These are phyloP conservation scores for Phytopythium ostracodes DNA, from an alignment of 352 stramenopile genomes.

Conservation along the genomic window DNA sequence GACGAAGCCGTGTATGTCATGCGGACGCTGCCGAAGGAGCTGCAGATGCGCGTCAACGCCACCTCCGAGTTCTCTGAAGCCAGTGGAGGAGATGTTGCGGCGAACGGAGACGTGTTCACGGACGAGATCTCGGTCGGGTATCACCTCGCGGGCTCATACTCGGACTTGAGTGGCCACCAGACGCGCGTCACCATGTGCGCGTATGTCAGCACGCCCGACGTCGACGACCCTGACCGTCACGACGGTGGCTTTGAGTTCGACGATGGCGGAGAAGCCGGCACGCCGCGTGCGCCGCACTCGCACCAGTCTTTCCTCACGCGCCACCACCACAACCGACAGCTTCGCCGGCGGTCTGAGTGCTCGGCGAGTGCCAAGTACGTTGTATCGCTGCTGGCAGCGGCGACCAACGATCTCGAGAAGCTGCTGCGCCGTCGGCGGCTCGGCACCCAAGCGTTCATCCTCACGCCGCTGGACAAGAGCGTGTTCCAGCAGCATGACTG, in stretches of 20 bases:
- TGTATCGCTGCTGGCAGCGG: conserved; percentile 42
- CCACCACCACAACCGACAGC: conserved; percentile 6
- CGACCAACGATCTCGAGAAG: conserved; percentile 47
- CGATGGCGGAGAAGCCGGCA: neutral
- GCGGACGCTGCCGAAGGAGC: conserved; percentile 48
- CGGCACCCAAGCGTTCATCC: conserved; percentile 42
- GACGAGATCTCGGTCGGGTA: conserved; percentile 70
- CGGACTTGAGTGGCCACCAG: conserved; percentile 38
- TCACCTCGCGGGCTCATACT: conserved; percentile 46
- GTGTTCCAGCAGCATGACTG: conserved; percentile 28
- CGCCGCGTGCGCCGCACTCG: neutral
- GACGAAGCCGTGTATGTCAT: conserved; percentile 65
- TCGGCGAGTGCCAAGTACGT: conserved; percentile 38
- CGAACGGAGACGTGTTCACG: conserved; percentile 18
- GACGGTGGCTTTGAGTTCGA: neutral
- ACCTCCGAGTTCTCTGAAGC: conserved; percentile 5
- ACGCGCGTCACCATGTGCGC: conserved; percentile 59
- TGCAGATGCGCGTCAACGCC: conserved; percentile 34
- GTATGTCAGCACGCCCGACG: conserved; percentile 29
- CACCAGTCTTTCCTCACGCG: neutral
- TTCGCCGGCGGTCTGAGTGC: neutral
- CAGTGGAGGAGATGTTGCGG: conserved; percentile 11
- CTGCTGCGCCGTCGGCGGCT: conserved; percentile 56
- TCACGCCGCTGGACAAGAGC: conserved; percentile 25
- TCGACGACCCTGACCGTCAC: neutral